phyloP scores from a whole-genome alignment of 495 filamentous ascomycete species.

The Xylaria nigripes region DNA sequence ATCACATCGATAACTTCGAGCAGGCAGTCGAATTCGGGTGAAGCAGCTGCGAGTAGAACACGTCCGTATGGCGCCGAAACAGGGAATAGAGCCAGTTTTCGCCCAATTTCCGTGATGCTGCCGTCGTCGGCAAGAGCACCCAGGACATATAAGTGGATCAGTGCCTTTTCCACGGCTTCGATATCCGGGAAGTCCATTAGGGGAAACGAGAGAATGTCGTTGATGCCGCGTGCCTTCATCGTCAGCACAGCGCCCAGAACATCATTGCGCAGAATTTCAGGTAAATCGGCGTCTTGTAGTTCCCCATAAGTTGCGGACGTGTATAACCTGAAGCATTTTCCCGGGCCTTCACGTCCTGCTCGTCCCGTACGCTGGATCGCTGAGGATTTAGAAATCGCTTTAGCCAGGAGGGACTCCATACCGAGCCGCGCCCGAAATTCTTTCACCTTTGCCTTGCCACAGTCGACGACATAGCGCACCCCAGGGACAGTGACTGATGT shows the following conservation, averaged over 20 bases:
- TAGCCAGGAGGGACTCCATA: conserved; percentile 83
- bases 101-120: conserved; percentile 62
- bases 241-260: conserved; percentile 77
- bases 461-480: conserved; percentile 84
- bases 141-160: conserved; percentile 70
- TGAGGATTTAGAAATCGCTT: conserved; percentile 86
- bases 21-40: conserved; percentile 60
- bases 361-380: conserved; percentile 88
- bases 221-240: conserved; percentile 86
- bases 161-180: conserved; percentile 72
- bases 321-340: conserved; percentile 85
- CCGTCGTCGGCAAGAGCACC: conserved; percentile 67
- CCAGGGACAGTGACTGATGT: conserved; percentile 95
- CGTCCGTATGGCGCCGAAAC: conserved; percentile 74
- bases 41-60: conserved; percentile 71
- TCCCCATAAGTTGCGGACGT: conserved; percentile 68
- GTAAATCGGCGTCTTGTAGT: conserved; percentile 65
- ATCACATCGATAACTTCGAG: conserved; percentile 87
- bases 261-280: conserved; percentile 89
- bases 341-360: conserved; percentile 84
- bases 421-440: conserved; percentile 79
- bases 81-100: conserved; percentile 72
- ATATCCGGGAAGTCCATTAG: conserved; percentile 74
- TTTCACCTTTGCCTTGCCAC: conserved; percentile 89
- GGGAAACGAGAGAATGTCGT: conserved; percentile 75